Conservation (phyloP, 1,139 yeast genomes). For the Hansenula sp. region DNA sequence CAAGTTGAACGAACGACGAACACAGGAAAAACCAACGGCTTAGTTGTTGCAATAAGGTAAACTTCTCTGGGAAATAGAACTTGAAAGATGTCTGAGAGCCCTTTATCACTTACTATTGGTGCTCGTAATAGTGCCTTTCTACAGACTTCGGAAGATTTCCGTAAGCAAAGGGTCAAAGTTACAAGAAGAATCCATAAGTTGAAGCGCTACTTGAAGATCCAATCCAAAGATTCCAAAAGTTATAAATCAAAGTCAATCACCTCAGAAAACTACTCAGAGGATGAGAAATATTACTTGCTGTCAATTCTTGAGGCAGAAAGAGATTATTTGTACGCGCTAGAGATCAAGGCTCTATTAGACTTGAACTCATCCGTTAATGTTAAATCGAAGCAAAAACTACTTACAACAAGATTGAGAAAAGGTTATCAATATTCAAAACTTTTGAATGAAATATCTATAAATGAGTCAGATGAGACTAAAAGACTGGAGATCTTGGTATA, state of each 20-base stretch:
- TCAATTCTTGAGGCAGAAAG: slow-evolving; percentile 61
- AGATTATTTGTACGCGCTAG: slow-evolving; percentile 65
- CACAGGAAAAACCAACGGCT: no score
- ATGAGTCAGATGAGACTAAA: slow-evolving; percentile 31
- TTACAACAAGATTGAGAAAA: slow-evolving; percentile 66
- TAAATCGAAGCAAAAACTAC: slow-evolving; percentile 46
- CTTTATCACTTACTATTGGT: slow-evolving; percentile 43
- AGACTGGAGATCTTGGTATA: slow-evolving; percentile 59
- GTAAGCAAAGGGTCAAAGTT: slow-evolving; percentile 39
- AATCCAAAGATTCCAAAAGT: slow-evolving; percentile 55
- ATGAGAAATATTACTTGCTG: slow-evolving; percentile 44
- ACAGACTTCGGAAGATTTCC: slow-evolving; percentile 45
- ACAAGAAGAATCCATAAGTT: slow-evolving; percentile 49
- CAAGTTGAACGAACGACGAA: no score
- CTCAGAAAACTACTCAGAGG: slow-evolving; percentile 42
- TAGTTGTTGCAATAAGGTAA: no score
- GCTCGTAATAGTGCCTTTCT: slow-evolving; percentile 46
- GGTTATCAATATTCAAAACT: slow-evolving; percentile 45
- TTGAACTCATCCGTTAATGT: slow-evolving; percentile 36
- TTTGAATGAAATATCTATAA: slow-evolving; percentile 38
- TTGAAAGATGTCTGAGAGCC: slow-evolving; percentile 17
- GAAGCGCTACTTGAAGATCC: slow-evolving; percentile 53
- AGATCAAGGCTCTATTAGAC: slow-evolving; percentile 55
- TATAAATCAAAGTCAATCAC: slow-evolving; percentile 45
- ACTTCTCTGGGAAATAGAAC: no score